phyloP scores from a whole-genome alignment of 345 rosid genomes.

The Cochlearia excelsa region DNA sequence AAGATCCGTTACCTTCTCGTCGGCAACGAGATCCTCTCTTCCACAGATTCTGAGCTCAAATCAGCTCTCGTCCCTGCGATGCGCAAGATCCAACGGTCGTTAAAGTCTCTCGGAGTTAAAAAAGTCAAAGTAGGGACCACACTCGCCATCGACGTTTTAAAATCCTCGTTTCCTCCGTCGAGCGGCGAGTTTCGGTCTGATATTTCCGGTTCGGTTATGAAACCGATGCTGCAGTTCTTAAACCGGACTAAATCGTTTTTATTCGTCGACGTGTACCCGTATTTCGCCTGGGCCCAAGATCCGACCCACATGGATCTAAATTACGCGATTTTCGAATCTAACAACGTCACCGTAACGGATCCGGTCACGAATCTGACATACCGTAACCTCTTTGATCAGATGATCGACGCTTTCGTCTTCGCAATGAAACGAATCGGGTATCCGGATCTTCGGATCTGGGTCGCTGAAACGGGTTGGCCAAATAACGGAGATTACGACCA shows the following conservation, averaged over 20 bases:
- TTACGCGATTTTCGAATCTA: conserved; percentile 63
- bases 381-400: conserved; percentile 84
- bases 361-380: conserved; percentile 62
- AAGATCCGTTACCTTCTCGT: conserved; percentile 82
- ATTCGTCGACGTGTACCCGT: conserved; percentile 81
- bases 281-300: conserved; percentile 67
- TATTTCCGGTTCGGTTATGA: conserved; percentile 49
- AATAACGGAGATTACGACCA: conserved; percentile 84
- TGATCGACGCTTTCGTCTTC: conserved; percentile 71
- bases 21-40: conserved; percentile 77
- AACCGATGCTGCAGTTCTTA: conserved; percentile 77
- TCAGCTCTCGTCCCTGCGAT: conserved; percentile 74
- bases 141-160: conserved; percentile 63
- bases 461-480: conserved; percentile 99
- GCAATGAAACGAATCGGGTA: conserved; percentile 79
- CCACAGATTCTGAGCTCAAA: conserved; percentile 38
- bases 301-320: conserved; percentile 53
- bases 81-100: conserved; percentile 58
- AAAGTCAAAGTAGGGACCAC: conserved; percentile 83
- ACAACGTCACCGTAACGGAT: conserved; percentile 56
- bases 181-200: conserved; percentile 75
- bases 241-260: conserved; percentile 84
- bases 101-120: conserved; percentile 39
- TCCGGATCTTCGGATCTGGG: conserved; percentile 64
- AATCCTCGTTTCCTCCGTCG: conserved; percentile 78